Evolutionary conservation across 2,329 filamentous ascomycete genomes (phyloP).

Genomic region (Cercospora citrullina): DNA sequence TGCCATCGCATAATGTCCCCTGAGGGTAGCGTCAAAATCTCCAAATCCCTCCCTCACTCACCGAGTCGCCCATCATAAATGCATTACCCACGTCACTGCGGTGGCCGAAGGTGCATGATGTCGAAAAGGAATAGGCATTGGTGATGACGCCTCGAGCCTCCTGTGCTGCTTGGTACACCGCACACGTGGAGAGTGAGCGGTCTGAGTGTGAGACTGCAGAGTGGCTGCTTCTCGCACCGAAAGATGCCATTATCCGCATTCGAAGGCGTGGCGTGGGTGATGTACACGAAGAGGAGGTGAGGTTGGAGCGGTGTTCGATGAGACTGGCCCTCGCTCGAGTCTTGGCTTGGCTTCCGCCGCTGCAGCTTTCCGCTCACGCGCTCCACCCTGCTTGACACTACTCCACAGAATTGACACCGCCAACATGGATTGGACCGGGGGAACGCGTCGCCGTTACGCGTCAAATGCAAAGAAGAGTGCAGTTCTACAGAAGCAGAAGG

Average conservation of each 20-base stretch:
- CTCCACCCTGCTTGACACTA: neutral
- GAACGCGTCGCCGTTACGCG: slow-evolving; percentile 38
- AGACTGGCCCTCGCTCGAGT: neutral
- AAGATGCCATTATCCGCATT: neutral
- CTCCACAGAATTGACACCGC: neutral
- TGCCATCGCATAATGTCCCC: neutral
- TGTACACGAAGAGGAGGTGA: neutral
- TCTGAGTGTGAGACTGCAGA: neutral
- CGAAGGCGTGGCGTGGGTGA: neutral
- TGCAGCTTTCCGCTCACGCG: neutral
- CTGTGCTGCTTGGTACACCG: neutral
- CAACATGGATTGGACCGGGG: slow-evolving; percentile 54
- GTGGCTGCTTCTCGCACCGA: neutral
- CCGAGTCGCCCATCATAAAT: neutral
- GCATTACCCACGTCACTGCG: neutral
- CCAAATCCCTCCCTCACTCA: neutral
- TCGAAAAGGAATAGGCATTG: neutral
- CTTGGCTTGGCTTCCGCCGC: neutral
- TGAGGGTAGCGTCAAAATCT: neutral
- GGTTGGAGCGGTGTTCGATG: neutral
- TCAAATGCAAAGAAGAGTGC: slow-evolving; percentile 39
- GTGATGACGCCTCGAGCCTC: neutral
- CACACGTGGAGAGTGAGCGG: neutral
- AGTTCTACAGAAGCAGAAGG: slow-evolving; percentile 45
- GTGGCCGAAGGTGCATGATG: neutral